Conservation (phyloP, 768 basidiomycete genomes). For the Royoungia palumana region DNA sequence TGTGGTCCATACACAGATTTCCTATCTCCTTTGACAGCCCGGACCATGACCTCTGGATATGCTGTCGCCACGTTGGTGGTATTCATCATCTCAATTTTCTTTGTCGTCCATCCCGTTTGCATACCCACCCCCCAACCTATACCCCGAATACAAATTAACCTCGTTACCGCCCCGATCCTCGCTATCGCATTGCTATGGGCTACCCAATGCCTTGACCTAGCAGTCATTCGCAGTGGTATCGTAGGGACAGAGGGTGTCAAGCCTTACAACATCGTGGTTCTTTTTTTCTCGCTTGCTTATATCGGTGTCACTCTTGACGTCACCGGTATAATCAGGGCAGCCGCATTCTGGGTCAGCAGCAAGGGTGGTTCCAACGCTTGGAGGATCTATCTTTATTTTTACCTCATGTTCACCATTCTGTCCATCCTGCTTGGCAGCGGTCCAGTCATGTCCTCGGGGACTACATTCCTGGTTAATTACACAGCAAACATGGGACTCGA, state of each 20-base stretch:
- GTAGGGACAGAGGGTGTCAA: slow-evolving; percentile 74
- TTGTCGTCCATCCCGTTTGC: slow-evolving; percentile 46
- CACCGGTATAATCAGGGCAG: slow-evolving; percentile 75
- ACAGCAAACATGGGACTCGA: slow-evolving; percentile 54
- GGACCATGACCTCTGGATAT: slow-evolving; percentile 43
- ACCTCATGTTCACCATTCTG: slow-evolving; percentile 71
- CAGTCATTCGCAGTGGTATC: slow-evolving; percentile 68
- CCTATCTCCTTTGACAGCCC: no score
- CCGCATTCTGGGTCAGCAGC: slow-evolving; percentile 87
- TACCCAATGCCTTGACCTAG: slow-evolving; percentile 44
- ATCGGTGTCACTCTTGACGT: slow-evolving; percentile 89
- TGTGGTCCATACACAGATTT: no score
- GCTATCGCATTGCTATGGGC: slow-evolving; percentile 54
- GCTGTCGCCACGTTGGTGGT: slow-evolving; percentile 49
- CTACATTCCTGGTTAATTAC: slow-evolving; percentile 86
- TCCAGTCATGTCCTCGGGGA: slow-evolving; percentile 89
- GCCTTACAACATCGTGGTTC: slow-evolving; percentile 88
- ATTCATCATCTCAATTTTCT: slow-evolving; percentile 51
- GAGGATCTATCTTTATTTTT: slow-evolving; percentile 76
- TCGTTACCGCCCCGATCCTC: slow-evolving; percentile 55
- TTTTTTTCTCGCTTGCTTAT: slow-evolving; percentile 90
- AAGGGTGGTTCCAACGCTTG: slow-evolving; percentile 69
- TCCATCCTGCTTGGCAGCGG: slow-evolving; percentile 90
- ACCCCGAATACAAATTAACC: slow-evolving; percentile 40
- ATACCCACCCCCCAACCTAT: slow-evolving; percentile 37